A percentile compares a stretch with the other conserved stretches of the same genome.
These are phyloP conservation scores for Colletotrichum musicola DNA, from an alignment of 2,329 filamentous ascomycete genomes.

Conservation along the genomic window DNA sequence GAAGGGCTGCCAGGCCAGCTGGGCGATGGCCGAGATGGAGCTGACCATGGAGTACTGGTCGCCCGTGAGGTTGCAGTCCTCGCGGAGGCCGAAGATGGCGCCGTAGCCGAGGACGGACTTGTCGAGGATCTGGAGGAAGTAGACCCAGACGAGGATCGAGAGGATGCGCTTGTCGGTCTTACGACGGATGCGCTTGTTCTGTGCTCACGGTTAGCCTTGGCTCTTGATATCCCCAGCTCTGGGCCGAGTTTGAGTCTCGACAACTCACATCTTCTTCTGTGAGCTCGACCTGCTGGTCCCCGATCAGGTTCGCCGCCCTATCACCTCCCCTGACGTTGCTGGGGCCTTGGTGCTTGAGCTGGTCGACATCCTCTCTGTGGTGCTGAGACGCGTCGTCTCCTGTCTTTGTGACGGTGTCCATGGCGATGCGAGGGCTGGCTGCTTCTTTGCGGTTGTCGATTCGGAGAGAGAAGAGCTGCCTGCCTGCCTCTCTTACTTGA, in stretches of 20 bases:
- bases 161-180: slow-evolving; percentile 74
- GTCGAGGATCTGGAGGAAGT: slow-evolving; percentile 71
- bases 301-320: slow-evolving; percentile 35
- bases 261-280: slow-evolving; percentile 51
- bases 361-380: slow-evolving; percentile 29
- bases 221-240: not conserved
- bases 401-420: slow-evolving; percentile 22
- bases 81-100: slow-evolving; percentile 66
- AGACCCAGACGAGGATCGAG: slow-evolving; percentile 67
- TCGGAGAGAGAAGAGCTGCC: not conserved
- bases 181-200: slow-evolving; percentile 68
- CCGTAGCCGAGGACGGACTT: slow-evolving; percentile 69
- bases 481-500: not conserved
- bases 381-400: slow-evolving; percentile 26
- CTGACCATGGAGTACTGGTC: slow-evolving; percentile 69
- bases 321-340: slow-evolving; percentile 26
- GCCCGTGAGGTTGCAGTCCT: slow-evolving; percentile 63
- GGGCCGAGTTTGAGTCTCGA: not conserved
- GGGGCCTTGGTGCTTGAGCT: slow-evolving; percentile 26
- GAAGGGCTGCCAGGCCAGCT: slow-evolving; percentile 72
- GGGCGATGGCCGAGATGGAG: slow-evolving; percentile 70
- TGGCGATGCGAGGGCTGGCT: not conserved
- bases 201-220: not conserved
- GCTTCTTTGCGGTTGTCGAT: not conserved
- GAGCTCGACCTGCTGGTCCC: slow-evolving; percentile 40